Evolutionary conservation across 768 basidiomycete genomes (phyloP), one percentile per base, ranked within the genome.

Genomic region (Rhizopogon salebrosus): DNA sequence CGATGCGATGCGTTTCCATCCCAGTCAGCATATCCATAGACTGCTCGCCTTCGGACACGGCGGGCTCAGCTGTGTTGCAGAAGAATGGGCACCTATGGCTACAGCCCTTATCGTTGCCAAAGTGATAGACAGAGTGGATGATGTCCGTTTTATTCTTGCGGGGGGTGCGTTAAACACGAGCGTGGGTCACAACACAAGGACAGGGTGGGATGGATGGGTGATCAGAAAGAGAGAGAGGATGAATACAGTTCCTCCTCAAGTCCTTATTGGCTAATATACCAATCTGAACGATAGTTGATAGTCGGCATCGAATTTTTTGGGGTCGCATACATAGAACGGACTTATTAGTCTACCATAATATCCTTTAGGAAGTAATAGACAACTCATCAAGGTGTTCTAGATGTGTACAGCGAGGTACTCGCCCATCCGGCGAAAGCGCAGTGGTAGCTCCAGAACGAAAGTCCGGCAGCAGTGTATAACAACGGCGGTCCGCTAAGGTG

Each of bases 51-150:
- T 85, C 57, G 83, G 84, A 1, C 57, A 62, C 46, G 79, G 2
- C 4, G 48, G 34, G 5, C 10, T 67, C 66, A 66, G 10, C 57
- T 83, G 48, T 45, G 68, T 77, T 7, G 83, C 77, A 0, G 59
- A 60, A 16, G 64, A 62, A 3, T 82, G 81, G 74, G 82, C 79
- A 6, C 75, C 80, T 1, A 71, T 77, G 46, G 77, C 79, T 1
- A 77, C 75, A 3, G 82, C 70, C 0, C 54, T 82, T 2, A 68
- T 85, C 26, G 71, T 71, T 3, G 77, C 73, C 0, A 72, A 68
- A 11, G 54, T 81, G 4, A 51, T 80, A 3, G 68, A 74, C 22
- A 64, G 61, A 10, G 38, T 75, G 11, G 62, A 70, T 24, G 67
- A 62, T 1, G 56, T 63, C 3, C 60, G 59, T 14, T 70, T 58